phyloP scores from a whole-genome alignment of 2,329 filamentous ascomycete species.

The Xylaria hypoxylon region DNA sequence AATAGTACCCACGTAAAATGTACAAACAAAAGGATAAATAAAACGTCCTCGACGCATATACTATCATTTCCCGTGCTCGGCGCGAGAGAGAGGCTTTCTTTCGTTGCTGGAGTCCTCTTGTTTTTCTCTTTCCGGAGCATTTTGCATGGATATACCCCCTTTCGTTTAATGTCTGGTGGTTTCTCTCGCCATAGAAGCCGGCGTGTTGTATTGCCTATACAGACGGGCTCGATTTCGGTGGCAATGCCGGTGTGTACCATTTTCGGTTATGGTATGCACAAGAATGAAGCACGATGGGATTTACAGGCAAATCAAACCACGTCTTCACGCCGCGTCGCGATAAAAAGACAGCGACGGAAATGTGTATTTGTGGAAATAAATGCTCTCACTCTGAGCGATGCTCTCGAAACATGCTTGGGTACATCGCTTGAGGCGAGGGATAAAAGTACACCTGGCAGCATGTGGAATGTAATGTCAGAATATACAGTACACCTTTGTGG shows the following conservation, averaged over 20 bases:
- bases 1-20: neutral
- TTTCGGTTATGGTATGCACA: conserved; percentile 3
- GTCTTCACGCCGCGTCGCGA: neutral
- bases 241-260: neutral
- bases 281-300: neutral
- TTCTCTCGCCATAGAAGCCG: neutral
- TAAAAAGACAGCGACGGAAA: neutral
- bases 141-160: conserved; percentile 30
- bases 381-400: neutral
- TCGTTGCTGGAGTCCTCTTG: neutral
- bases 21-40: conserved; percentile 4
- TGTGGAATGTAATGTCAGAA: conserved; percentile 4
- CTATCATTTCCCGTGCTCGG: neutral
- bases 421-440: neutral
- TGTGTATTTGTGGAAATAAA: neutral
- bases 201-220: neutral
- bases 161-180: conserved; percentile 17
- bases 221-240: neutral
- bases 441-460: neutral
- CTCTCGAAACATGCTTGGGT: neutral
- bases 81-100: neutral
- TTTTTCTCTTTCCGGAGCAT: neutral
- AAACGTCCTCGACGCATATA: conserved; percentile 5
- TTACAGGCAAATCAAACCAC: no score
- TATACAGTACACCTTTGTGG: neutral